phyloP scores from a whole-genome alignment of 805 yeast species.

The Saturnispora zaruensis region DNA sequence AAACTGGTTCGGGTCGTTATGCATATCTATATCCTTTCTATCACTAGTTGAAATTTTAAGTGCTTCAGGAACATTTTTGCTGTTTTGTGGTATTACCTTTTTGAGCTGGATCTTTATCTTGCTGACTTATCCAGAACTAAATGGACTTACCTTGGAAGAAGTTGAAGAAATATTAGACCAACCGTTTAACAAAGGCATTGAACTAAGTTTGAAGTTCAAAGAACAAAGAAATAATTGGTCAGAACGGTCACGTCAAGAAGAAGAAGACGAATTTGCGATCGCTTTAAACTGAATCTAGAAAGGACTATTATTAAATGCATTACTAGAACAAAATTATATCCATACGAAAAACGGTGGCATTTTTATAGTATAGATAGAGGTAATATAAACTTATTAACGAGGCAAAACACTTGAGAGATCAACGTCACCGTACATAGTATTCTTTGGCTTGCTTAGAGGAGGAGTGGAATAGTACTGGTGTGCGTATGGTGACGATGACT shows the following conservation, averaged over 20 bases:
- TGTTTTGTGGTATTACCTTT: slow-evolving; percentile 76
- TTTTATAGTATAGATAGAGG: not conserved
- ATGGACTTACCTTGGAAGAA: slow-evolving; percentile 86
- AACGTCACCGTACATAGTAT: slow-evolving; percentile 4
- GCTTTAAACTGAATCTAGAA: not conserved
- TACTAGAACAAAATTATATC: not conserved
- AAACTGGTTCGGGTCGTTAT: slow-evolving; percentile 92
- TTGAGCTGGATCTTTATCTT: slow-evolving; percentile 65
- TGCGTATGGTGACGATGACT: not conserved
- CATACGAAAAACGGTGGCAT: not conserved
- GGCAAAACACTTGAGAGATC: slow-evolving; percentile 11
- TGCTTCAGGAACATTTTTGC: slow-evolving; percentile 88
- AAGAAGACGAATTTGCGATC: not conserved
- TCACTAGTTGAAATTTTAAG: slow-evolving; percentile 90
- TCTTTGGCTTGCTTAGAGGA: slow-evolving; percentile 1
- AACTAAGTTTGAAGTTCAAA: not conserved
- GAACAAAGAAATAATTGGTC: not conserved
- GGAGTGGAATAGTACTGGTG: slow-evolving; percentile 1
- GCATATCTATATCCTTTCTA: slow-evolving; percentile 83
- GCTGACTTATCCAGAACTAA: slow-evolving; percentile 86
- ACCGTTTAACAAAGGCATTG: not conserved
- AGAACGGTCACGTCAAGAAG: not conserved
- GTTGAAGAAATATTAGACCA: slow-evolving; percentile 58
- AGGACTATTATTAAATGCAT: not conserved
- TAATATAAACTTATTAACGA: slow-evolving; percentile 1